Conservation (phyloP, 768 basidiomycete species). For the Boletales sp. region DNA sequence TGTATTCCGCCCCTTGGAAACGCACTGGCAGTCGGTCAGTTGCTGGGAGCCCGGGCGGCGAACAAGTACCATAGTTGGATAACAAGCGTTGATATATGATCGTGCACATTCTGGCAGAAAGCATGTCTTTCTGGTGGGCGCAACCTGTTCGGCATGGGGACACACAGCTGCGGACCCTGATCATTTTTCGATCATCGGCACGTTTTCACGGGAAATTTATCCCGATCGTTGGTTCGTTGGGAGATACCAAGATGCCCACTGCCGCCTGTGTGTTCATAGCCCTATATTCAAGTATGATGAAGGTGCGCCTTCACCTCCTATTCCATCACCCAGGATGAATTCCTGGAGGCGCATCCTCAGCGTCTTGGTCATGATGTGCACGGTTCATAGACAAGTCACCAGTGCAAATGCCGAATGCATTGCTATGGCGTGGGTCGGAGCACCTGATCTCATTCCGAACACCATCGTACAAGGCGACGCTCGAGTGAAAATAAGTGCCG, state of each 20-base stretch:
- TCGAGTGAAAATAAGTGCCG: constrained; percentile 14
- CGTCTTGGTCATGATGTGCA: constrained; percentile 1
- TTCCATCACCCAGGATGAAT: not conserved
- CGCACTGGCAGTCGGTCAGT: not conserved
- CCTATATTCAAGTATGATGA: not conserved
- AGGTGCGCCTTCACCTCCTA: not conserved
- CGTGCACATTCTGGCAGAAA: too few relatives aligned
- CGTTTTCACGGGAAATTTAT: not conserved
- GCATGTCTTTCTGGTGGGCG: too few relatives aligned
- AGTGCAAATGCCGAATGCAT: constrained; percentile 1
- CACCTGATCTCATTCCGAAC: constrained; percentile 14
- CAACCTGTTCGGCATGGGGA: not conserved
- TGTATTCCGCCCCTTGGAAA: not conserved
- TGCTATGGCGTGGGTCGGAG: constrained; percentile 16
- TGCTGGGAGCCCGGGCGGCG: not conserved
- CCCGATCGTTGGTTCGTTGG: not conserved
- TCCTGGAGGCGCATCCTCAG: not conserved
- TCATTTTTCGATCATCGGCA: not conserved
- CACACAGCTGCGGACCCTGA: not conserved
- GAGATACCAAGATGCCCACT: not conserved
- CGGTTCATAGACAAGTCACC: not conserved
- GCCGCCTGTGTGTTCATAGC: too few relatives aligned
- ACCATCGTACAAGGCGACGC: constrained; percentile 10
- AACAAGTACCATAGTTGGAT: not conserved
- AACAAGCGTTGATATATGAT: too few relatives aligned